These are phyloP conservation scores for Nicotiana paniculata DNA, from an alignment of 257 asterid species.

Conservation along the genomic window DNA sequence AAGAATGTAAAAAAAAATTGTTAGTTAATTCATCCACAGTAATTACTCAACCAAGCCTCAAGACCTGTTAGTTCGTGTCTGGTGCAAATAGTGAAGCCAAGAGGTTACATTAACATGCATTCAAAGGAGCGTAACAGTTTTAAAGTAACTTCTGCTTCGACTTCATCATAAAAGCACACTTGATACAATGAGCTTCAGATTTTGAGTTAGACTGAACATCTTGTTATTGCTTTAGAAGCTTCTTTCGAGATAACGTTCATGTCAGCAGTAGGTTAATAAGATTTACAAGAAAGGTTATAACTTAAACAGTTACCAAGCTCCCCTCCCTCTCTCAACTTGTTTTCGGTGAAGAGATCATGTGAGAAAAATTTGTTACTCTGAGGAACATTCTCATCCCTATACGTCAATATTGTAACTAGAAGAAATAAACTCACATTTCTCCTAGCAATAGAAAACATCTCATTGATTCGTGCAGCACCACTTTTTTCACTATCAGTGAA, in stretches of 20 bases:
- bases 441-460: conserved; percentile 79
- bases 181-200: neutral
- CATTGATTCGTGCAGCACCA: conserved; percentile 87
- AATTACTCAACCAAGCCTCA: neutral
- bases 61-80: neutral
- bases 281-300: neutral
- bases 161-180: neutral
- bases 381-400: neutral
- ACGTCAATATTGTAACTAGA: conserved; percentile 2
- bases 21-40: neutral
- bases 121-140: neutral
- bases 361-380: neutral
- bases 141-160: neutral
- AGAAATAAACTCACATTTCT: conserved; percentile 67
- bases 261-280: neutral
- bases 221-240: neutral
- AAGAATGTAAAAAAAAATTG: neutral
- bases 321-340: neutral
- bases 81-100: neutral
- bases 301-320: neutral
- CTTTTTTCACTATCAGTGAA: conserved; percentile 93
- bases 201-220: neutral
- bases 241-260: neutral
- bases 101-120: neutral
- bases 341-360: neutral